Conservation (phyloP, 306 rosid genomes). For the Dryas alaskensis region DNA sequence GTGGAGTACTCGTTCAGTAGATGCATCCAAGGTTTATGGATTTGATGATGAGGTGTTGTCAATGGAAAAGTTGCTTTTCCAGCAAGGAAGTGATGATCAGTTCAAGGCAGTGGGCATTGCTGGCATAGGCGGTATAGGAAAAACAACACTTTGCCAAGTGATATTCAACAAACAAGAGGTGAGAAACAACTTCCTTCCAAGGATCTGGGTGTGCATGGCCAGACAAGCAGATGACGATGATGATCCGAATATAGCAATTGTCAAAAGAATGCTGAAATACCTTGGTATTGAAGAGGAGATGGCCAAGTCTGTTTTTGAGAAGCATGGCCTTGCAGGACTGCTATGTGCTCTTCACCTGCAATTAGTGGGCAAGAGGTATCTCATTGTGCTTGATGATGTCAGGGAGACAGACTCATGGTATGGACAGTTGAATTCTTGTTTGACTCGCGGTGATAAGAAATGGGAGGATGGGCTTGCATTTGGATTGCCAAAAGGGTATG, state of each 20-base stretch:
- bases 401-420: constrained; percentile 12
- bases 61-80: constrained; percentile 9
- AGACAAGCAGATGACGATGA: neutral
- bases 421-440: neutral
- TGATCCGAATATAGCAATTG: neutral
- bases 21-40: constrained; percentile 18
- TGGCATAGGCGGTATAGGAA: constrained; percentile 20
- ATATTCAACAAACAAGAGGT: constrained; percentile 20
- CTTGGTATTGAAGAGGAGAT: constrained; percentile 23
- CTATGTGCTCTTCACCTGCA: constrained; percentile 15
- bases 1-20: neutral
- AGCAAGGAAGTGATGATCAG: neutral
- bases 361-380: constrained; percentile 22
- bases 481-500: constrained; percentile 27
- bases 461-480: constrained; percentile 2
- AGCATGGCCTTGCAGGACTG: constrained; percentile 3
- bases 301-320: neutral
- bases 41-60: constrained; percentile 16
- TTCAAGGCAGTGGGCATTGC: constrained; percentile 24
- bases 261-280: constrained; percentile 7
- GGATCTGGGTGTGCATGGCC: constrained; percentile 33
- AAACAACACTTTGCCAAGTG: constrained; percentile 20
- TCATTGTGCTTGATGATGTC: constrained; percentile 32
- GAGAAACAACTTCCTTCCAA: constrained; percentile 15
- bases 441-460: neutral